Conservation (phyloP, 75 land plant species). For the Sequoiadendron giganteum region DNA sequence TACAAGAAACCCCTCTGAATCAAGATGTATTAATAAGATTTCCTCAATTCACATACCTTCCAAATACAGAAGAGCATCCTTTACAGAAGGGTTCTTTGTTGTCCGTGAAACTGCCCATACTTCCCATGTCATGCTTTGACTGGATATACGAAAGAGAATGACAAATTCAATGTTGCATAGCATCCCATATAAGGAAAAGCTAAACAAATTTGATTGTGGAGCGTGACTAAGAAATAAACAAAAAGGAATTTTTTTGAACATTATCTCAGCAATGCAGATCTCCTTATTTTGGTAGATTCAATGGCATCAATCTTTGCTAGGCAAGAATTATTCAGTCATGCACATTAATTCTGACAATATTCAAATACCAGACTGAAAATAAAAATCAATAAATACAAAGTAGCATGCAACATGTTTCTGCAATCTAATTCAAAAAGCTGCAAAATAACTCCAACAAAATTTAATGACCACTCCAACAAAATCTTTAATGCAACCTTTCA, state of each 20-base stretch:
- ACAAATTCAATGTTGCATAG: background rate
- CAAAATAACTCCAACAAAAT: background rate
- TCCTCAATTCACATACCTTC: conserved; percentile 1
- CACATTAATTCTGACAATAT: background rate
- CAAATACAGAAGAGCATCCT: background rate
- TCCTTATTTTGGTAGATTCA: background rate
- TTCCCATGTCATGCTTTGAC: background rate
- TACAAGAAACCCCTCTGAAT: background rate
- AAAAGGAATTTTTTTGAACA: background rate
- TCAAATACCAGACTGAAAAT: background rate
- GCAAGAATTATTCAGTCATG: background rate
- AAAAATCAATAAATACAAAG: background rate
- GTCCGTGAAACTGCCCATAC: background rate
- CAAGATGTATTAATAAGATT: background rate
- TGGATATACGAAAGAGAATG: background rate
- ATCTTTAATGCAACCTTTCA: too few species aligned
- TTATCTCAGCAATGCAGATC: background rate
- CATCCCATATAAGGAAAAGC: background rate
- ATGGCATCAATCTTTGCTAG: background rate
- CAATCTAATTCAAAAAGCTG: background rate
- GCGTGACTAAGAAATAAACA: background rate
- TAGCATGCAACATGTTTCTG: background rate
- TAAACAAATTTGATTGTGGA: background rate
- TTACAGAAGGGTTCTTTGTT: background rate
- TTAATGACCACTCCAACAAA: background rate